Conservation (phyloP, 345 rosid species). For the Toxicodendron radicans region DNA sequence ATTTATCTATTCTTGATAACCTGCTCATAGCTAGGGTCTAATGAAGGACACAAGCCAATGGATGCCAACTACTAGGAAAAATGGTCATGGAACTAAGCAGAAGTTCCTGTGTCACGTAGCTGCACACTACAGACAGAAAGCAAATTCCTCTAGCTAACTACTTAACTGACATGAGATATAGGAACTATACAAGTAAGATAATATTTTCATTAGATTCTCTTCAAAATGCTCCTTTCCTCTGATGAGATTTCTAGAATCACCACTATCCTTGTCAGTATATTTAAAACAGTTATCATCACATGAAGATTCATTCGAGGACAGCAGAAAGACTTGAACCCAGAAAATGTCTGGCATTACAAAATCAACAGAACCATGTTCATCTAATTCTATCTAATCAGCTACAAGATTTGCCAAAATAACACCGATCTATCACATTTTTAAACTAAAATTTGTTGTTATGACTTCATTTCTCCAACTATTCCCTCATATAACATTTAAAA, state of each 20-base stretch:
- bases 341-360: not conserved
- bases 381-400: not conserved
- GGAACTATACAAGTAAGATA: not conserved
- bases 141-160: too few relatives aligned
- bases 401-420: not conserved
- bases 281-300: not conserved
- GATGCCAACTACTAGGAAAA: not conserved
- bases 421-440: not conserved
- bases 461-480: not conserved
- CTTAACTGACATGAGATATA: not conserved
- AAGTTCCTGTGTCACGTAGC: not conserved
- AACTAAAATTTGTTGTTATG: not conserved
- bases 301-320: not conserved
- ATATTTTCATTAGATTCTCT: not conserved
- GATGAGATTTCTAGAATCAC: constrained; percentile 3
- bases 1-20: not conserved
- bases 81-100: not conserved
- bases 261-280: not conserved
- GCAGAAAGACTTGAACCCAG: not conserved
- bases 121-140: too few relatives aligned
- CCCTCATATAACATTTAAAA: not conserved
- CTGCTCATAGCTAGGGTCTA: not conserved
- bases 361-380: not conserved
- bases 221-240: not conserved
- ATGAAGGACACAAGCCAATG: not conserved